Base-by-base conservation (phyloP, 2,329 filamentous ascomycete genomes). In the Cladosporium sp. region DNA sequence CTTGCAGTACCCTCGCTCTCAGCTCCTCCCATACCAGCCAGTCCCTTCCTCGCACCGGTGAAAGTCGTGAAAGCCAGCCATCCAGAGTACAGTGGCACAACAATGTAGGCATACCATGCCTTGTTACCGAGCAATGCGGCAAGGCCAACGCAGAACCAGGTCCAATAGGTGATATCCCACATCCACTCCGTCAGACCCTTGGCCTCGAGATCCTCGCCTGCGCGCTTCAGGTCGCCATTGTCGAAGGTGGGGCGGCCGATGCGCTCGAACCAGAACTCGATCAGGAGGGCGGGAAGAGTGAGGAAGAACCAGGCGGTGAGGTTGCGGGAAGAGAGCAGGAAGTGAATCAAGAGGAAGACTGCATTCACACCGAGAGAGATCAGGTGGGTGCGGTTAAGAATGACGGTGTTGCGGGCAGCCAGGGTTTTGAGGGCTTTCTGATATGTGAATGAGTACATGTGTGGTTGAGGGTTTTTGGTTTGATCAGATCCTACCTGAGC, bases 81-180 rank as follows among this genome's bases (percentile, higher is more conserved):
- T 5, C 54, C 69, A 33, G 68, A 70, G 56, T 77, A 77, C n/a
- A 65, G 52, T 3, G 74, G 74, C n/a, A 77, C 66, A 0, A 71
- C 63, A 3, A 57, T 63, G 68, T 78, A 86, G 30, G 82, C 57
- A 75, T 81, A 80, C 84, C 84, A 88, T 3, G 75, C 87, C 73
- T 85, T 85, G 67, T 96, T 90, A 3, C 93, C 93, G 41, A 92
- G 79, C 22, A 95, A 56, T 13, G 85, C 78, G 12, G 85, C 90
- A n/a, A 85, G 68, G 7, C 84, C 70, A 35, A 88, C 74, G 48
- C 84, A 86, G 9, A 81, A 83, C 84, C 91, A 96, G 0, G 90
- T 96, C 73, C 95, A 89, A 80, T 95, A 97, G 47, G 95, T 75
- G 43, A 95, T 81, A 71, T 98, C 93, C 79, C 95, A 98, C 86